A percentile compares a stretch with the other conserved stretches of the same genome.
Conservation (phyloP, 2,329 filamentous ascomycete species). For the Aureobasidium sp. region DNA sequence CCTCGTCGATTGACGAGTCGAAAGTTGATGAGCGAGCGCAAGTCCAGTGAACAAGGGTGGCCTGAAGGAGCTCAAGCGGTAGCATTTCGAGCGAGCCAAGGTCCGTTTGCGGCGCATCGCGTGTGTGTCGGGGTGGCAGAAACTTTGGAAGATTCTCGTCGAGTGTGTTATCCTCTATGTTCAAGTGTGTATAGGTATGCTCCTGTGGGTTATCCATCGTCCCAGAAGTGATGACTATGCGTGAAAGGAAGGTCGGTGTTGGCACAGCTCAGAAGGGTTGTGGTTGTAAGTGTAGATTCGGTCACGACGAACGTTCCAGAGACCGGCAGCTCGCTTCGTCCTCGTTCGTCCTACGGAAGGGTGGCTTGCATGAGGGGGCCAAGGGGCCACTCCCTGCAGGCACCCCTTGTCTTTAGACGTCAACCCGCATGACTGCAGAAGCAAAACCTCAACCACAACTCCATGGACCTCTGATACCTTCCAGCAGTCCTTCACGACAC, state of each 20-base stretch:
- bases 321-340: not conserved
- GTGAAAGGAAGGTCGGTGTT: not conserved
- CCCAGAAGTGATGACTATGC: not conserved
- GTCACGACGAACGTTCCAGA: not conserved
- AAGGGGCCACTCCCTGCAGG: not conserved
- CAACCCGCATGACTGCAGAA: not conserved
- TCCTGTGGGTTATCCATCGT: not conserved
- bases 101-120: not conserved
- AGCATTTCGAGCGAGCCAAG: not conserved
- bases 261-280: not conserved
- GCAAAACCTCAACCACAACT: not conserved
- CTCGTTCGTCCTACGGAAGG: not conserved
- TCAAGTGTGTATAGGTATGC: not conserved
- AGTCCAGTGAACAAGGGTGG: slow-evolving; percentile 19
- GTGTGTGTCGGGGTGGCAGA: not conserved
- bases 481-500: not conserved
- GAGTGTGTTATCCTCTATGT: not conserved
- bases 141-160: not conserved
- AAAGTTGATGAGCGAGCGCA: slow-evolving; percentile 28
- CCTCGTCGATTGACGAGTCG: slow-evolving; percentile 29
- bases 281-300: not conserved
- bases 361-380: not conserved
- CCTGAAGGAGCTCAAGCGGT: not conserved
- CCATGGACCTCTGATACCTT: not conserved
- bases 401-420: not conserved